A percentile compares a stretch with the other conserved stretches of the same genome.
Conservation (phyloP, 2,329 filamentous ascomycete species). For the Massarina eburnea region DNA sequence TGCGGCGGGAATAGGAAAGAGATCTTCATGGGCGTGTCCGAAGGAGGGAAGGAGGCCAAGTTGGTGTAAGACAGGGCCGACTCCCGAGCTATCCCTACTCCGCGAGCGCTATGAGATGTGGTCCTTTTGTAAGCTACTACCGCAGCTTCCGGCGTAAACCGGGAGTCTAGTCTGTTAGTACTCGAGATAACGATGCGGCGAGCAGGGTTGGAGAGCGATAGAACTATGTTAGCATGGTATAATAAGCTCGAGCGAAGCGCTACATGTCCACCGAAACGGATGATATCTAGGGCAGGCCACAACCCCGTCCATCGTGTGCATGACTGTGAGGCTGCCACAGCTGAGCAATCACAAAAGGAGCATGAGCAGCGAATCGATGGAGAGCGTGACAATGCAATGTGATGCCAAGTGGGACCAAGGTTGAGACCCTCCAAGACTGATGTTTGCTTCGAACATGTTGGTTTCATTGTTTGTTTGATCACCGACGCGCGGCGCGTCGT, state of each 20-base stretch:
- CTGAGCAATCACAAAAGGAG: constrained; percentile 23
- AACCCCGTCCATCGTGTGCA: constrained; percentile 11
- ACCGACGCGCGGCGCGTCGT: constrained; percentile 30
- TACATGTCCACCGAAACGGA: constrained; percentile 3
- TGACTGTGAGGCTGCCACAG: constrained; percentile 11
- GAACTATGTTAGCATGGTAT: neutral
- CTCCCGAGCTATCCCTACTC: constrained; percentile 1
- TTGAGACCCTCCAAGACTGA: neutral
- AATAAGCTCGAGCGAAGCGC: neutral
- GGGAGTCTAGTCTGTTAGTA: neutral
- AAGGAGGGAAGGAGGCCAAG: constrained; percentile 14
- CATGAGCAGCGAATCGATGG: constrained; percentile 11
- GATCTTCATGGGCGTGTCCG: constrained; percentile 16
- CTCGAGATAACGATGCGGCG: neutral
- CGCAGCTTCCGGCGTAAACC: neutral
- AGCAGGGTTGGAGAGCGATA: neutral
- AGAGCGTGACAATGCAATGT: constrained; percentile 24
- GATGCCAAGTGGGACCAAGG: neutral
- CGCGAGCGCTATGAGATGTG: constrained; percentile 4
- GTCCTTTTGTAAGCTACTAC: neutral
- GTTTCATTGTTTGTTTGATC: constrained; percentile 21
- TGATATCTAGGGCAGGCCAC: constrained; percentile 15
- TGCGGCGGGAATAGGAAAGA: constrained; percentile 16
- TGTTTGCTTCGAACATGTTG: constrained; percentile 20
- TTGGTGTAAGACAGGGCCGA: constrained; percentile 18